Percentiles rank a stretch among this genome's conserved stretches.
These are phyloP conservation scores for Mastigamoeba balamuthi DNA, from an alignment of 78 protist genomes.

Conservation along the genomic window DNA sequence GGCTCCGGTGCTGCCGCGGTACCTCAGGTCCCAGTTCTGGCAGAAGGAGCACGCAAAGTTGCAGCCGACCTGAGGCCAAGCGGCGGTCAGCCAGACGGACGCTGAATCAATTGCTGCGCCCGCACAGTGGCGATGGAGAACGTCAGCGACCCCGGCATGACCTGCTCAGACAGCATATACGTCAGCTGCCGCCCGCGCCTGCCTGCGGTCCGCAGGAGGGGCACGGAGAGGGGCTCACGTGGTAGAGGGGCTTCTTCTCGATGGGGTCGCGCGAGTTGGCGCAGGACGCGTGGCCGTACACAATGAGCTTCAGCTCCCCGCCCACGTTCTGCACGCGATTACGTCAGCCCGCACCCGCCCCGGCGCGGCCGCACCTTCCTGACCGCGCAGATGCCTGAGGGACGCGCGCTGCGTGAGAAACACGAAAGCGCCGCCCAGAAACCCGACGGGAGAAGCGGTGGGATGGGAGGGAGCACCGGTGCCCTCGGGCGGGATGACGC, in stretches of 20 bases:
- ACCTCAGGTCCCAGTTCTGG: slow-evolving; percentile 13
- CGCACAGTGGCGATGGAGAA: slow-evolving; percentile 15
- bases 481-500: background rate
- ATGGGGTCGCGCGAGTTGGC: background rate
- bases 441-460: background rate
- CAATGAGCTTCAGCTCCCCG: background rate
- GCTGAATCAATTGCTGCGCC: too few species aligned
- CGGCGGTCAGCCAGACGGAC: too few species aligned
- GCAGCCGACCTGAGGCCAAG: slow-evolving; percentile 40
- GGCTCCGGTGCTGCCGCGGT: background rate
- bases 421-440: too few species aligned
- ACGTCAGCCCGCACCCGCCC: background rate
- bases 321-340: background rate
- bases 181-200: background rate
- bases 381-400: background rate
- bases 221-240: too few species aligned
- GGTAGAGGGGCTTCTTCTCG: slow-evolving; percentile 54
- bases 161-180: background rate
- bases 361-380: background rate
- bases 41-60: slow-evolving; percentile 39
- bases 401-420: background rate
- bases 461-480: background rate
- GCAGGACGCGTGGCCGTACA: background rate
- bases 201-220: background rate
- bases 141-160: slow-evolving; percentile 20